Base-by-base conservation (phyloP, 352 stramenopile species). In the Globisporangium middletonii region DNA sequence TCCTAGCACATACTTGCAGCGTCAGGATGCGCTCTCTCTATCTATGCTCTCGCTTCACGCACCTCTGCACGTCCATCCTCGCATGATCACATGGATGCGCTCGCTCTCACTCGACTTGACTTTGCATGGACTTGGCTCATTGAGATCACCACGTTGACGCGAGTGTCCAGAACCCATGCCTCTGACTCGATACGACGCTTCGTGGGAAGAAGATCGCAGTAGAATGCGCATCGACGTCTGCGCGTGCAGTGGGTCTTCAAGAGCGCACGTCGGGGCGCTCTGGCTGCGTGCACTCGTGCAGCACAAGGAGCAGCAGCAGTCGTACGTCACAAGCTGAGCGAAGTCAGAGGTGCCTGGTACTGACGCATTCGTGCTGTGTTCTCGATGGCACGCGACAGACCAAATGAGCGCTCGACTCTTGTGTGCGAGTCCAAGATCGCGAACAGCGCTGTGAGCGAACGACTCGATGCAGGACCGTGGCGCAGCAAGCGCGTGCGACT, bases 341-440 rank as follows among this genome's bases (percentile, higher is more conserved):
- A 5, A 35, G 30, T 35, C 30, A 35, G 8, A 35, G 30, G 30
- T 4, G 8, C 4, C 30, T 35, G 30, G 30, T 35, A 35, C 30
- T 35, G 30, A 35, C 30, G 8, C 30, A 35, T 8, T 8, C 30
- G 8, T 35, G 4, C 2, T 35, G 30, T 8, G 33, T 9, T 38
- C 41, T 45, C 5, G 41, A 12, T 45, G 0, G 13, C 15, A 28
- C 38, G 53, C 12, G 26, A n/a, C 13, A 57, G 38, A 16, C 4
- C 53, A 13, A n/a, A 6, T 6, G 53, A 58, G 2, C 27, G 28
- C 12, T 27, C 35, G 45, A 28, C 28, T 35, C 26, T 50, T 46
- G 48, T 55, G 13, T 23, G 48, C 35, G 49, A 54, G 47, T 13
- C 16, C n/a, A 38, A 55, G 47, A 43, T 61, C 47, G 38, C 38